Evolutionary conservation across 2,329 filamentous ascomycete species (phyloP).

Genomic region (Microdochium paspali): DNA sequence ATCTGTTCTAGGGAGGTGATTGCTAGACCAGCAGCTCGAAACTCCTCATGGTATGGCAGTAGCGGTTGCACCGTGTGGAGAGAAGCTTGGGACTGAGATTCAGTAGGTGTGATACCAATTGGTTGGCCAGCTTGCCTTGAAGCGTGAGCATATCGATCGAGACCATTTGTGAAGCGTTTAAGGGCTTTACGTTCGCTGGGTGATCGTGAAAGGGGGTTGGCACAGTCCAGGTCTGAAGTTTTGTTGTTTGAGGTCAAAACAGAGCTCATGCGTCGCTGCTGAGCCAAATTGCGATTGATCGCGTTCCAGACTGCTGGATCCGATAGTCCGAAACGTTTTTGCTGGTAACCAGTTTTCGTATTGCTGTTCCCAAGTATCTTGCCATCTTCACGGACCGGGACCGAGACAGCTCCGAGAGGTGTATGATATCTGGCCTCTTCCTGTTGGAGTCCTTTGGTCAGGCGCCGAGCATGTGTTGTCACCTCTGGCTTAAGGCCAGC

Average conservation of each 20-base stretch:
- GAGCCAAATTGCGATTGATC: conserved; percentile 32
- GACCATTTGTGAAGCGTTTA: conserved; percentile 28
- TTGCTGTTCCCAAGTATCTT: too few species aligned
- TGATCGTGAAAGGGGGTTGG: conserved; percentile 27
- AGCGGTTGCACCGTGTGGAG: conserved; percentile 42
- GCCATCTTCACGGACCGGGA: too few species aligned
- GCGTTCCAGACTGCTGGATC: conserved; percentile 33
- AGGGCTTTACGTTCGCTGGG: conserved; percentile 30
- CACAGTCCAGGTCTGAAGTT: conserved; percentile 3
- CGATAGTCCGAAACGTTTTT: conserved; percentile 19
- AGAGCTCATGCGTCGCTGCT: conserved; percentile 32
- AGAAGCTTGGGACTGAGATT: conserved; percentile 30
- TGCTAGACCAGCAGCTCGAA: conserved; percentile 43
- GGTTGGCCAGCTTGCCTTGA: conserved; percentile 25
- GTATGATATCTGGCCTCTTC: too few species aligned
- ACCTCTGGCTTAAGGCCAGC: too few species aligned
- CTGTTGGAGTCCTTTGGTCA: too few species aligned
- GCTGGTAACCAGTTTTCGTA: conserved; percentile 6
- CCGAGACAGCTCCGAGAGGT: too few species aligned
- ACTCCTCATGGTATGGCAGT: conserved; percentile 42
- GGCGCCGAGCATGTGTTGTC: too few species aligned
- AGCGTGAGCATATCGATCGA: conserved; percentile 30
- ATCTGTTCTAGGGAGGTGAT: conserved; percentile 42
- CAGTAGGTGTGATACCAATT: conserved; percentile 27
- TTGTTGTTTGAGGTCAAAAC: conserved; percentile 10